Conservation (phyloP, 441 rosid genomes). For the Euphorbia schlechtendalii region DNA sequence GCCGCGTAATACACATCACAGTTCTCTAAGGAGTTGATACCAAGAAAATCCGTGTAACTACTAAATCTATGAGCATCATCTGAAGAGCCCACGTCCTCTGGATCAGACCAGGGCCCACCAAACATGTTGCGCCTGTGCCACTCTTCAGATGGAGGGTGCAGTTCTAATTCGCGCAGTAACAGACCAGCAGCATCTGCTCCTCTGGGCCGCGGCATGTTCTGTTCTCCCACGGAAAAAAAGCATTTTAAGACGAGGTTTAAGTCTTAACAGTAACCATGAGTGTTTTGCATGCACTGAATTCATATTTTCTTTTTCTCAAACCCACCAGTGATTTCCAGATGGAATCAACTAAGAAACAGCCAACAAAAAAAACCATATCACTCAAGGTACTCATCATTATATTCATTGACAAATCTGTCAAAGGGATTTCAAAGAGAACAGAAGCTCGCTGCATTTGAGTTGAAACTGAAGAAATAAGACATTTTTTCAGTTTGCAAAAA, state of each 20-base stretch:
- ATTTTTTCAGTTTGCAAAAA: neutral
- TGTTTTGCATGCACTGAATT: neutral
- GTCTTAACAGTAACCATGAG: neutral
- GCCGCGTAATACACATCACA: constrained; percentile 55
- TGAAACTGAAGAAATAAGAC: neutral
- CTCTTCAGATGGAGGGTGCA: constrained; percentile 98
- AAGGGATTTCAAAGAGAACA: neutral
- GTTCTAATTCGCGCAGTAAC: constrained; percentile 89
- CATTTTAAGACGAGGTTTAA: neutral
- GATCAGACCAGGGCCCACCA: constrained; percentile 97
- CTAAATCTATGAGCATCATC: constrained; percentile 48
- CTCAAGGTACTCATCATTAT: neutral
- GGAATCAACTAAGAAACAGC: neutral
- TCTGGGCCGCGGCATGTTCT: constrained; percentile 99
- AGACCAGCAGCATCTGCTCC: constrained; percentile 99
- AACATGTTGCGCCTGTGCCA: constrained; percentile 98
- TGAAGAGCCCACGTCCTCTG: constrained; percentile 46
- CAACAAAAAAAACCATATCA: neutral
- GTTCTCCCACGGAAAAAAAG: constrained; percentile 11
- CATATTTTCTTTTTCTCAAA: neutral
- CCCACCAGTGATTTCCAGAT: neutral
- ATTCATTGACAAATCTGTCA: neutral
- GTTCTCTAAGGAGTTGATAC: constrained; percentile 36
- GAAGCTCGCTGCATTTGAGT: neutral
- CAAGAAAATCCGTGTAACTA: constrained; percentile 33